Evolutionary conservation across 2,329 filamentous ascomycete genomes (phyloP), one percentile per base, ranked within the genome.

Genomic region (Lachnellula occidentalis): DNA sequence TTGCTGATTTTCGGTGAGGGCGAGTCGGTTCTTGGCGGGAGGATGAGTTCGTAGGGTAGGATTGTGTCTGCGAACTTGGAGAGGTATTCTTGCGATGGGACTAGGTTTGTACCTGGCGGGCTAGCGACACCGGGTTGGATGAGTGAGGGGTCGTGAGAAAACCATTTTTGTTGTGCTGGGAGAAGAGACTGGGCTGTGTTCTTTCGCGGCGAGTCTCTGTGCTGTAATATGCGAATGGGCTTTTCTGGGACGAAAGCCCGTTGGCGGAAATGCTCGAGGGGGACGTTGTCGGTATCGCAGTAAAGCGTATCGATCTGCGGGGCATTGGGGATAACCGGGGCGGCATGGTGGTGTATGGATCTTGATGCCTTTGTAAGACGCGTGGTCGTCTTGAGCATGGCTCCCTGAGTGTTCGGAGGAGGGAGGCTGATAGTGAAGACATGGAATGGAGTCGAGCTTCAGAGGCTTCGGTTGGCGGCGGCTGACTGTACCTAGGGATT

Each of bases 81-180:
- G 58, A 58, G 72, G 61, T 61, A 73, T 68, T 45, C 71, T 61
- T 72, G 45, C 2, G 56, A 50, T 1, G 61, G 54, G 2, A 51
- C 8, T 42, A 34, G 9, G n/a, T 31, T 39, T 17, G n/a, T n/a
- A 31, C n/a, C 24, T 36, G n/a, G n/a, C 5, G 3, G 37, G 42
- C 27, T 31, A 22, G 19, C 19, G 43, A 31, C 21, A 39, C 19
- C 22, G 5, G 36, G 36, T 37, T 37, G 36, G n/a, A n/a, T 37
- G 14, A n/a, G 24, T 27, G 24, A 27, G 24, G 24, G 9, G 24
- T 48, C 15, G 9, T 56, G 54, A 24, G 55, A 54, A 62, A 89
- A 88, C 86, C 86, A 88, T 59, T 78, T 80, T 4, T 64, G 64
- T 19, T 76, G 69, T 1, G 83, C 83, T 0, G 82, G 81, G 1